Evolutionary conservation across 73 alveolate genomes (phyloP), one percentile per base, ranked within the genome.

Genomic region (Loxodes magnus): DNA sequence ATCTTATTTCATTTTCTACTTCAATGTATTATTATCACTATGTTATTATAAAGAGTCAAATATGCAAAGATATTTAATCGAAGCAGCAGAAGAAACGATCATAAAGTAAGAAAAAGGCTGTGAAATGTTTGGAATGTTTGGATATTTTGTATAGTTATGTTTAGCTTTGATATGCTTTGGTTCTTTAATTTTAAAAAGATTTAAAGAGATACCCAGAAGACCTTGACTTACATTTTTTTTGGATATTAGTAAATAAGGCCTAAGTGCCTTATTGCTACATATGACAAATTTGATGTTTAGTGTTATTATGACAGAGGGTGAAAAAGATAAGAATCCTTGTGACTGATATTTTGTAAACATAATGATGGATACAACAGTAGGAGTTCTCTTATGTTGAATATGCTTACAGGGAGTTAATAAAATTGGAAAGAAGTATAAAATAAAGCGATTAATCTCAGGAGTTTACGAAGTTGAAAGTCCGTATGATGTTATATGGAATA

Each of bases 321-420:
- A 31, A 7, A 49, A 49, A 33, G 49, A 67, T 15, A 72, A 68
- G 16, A 77, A 74, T 38, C 72, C 59, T 35, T 74, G 88, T 39
- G 55, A 33, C 21, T 74, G 88, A 77, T 74, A 74, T 56, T 74
- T 74, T 60, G 58, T 74, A 41, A 74, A 65, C 41, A 21, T 74
- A 4, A 29, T 23, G 5, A 54, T 58, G 64, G 87, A 72, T 43
- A 48, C 72, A 10, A 53, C 75, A 21, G 21, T 72, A 14, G 87
- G 87, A 6, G 53, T 64, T 9, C 9, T 43, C 21, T 16, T 65
- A 3, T 69, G 79, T 46, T 72, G 19, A 21, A 26, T 42, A 1
- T 41, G 64, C 19, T 53, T 63, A 21, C 52, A 35, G 42, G 23
- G 33, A 12, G 56, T 53, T 2, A 74, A 65, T 51, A 57, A 51